These are phyloP conservation scores for Corynascus novoguineensis DNA, from an alignment of 495 filamentous ascomycete genomes.

Conservation along the genomic window DNA sequence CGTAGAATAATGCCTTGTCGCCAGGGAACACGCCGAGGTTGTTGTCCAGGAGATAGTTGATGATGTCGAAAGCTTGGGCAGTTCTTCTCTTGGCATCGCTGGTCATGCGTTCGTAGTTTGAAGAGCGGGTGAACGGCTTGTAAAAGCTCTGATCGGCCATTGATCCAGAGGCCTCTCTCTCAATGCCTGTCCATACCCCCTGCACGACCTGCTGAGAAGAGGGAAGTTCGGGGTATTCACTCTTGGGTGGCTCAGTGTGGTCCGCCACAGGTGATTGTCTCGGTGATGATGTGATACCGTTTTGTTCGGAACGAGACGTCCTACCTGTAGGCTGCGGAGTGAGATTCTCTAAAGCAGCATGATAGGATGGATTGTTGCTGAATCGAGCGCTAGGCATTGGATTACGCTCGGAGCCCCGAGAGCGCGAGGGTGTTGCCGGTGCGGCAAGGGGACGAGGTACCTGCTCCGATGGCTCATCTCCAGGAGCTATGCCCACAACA, in stretches of 20 bases:
- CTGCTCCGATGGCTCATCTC: background rate
- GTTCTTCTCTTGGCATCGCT: constrained; percentile 26
- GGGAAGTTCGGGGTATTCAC: constrained; percentile 1
- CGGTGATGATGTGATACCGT: background rate
- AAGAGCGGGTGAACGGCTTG: constrained; percentile 21
- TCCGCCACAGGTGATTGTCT: background rate
- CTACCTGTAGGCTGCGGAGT: background rate
- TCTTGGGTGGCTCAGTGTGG: background rate
- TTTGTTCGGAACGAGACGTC: background rate
- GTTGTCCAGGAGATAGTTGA: constrained; percentile 62
- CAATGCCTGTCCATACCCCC: too few relatives aligned
- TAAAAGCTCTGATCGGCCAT: background rate
- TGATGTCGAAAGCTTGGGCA: constrained; percentile 48
- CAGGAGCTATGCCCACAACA: background rate
- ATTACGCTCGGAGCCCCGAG: background rate
- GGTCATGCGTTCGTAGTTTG: constrained; percentile 22
- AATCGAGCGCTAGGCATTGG: background rate
- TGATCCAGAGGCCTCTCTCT: background rate
- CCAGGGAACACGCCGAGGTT: constrained; percentile 71
- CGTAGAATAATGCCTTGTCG: constrained; percentile 64
- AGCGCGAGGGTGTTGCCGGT: constrained; percentile 1
- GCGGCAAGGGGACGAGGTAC: constrained; percentile 1
- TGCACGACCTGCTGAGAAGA: background rate
- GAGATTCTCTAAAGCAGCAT: background rate
- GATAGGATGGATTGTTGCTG: background rate